A percentile compares a stretch with the other conserved stretches of the same genome.
Conservation (phyloP, 2,329 filamentous ascomycete genomes). For the Sarocladium brachiariae region DNA sequence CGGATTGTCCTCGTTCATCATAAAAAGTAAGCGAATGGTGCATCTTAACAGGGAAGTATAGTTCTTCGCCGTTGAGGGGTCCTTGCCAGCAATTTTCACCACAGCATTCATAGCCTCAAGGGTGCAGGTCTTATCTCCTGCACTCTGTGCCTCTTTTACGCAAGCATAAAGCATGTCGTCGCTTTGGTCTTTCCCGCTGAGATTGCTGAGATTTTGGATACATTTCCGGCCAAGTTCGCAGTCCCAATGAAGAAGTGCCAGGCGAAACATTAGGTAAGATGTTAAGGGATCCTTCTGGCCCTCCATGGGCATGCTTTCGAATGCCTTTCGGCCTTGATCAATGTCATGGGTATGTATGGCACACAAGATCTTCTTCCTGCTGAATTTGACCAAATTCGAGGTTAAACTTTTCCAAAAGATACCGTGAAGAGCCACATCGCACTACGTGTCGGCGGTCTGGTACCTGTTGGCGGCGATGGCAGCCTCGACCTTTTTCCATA, state of each 20-base stretch:
- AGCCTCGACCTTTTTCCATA: constrained; percentile 74
- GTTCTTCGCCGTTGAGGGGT: constrained; percentile 18
- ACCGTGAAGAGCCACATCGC: constrained; percentile 57
- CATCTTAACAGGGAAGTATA: constrained; percentile 38
- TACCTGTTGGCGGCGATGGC: constrained; percentile 46
- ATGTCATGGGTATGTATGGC: constrained; percentile 42
- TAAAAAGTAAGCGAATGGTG: constrained; percentile 42
- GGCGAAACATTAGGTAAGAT: constrained; percentile 68
- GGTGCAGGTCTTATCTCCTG: constrained; percentile 54
- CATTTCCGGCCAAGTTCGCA: constrained; percentile 53
- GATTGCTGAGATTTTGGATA: constrained; percentile 52
- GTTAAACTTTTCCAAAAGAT: constrained; percentile 61
- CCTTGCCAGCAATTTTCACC: constrained; percentile 19
- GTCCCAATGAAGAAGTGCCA: constrained; percentile 55
- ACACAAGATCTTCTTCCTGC: constrained; percentile 67
- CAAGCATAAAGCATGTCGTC: constrained; percentile 71
- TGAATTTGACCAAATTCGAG: constrained; percentile 59
- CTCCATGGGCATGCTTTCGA: constrained; percentile 51
- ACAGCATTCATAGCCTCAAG: constrained; percentile 29
- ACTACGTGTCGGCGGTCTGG: constrained; percentile 61
- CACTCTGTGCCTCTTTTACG: constrained; percentile 65
- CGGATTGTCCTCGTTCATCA: constrained; percentile 28
- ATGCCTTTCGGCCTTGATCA: constrained; percentile 27
- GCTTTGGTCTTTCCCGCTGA: constrained; percentile 37
- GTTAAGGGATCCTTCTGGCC: constrained; percentile 58